These are phyloP conservation scores for Leptographium procerum DNA, from an alignment of 2,329 filamentous ascomycete species.

Conservation along the genomic window DNA sequence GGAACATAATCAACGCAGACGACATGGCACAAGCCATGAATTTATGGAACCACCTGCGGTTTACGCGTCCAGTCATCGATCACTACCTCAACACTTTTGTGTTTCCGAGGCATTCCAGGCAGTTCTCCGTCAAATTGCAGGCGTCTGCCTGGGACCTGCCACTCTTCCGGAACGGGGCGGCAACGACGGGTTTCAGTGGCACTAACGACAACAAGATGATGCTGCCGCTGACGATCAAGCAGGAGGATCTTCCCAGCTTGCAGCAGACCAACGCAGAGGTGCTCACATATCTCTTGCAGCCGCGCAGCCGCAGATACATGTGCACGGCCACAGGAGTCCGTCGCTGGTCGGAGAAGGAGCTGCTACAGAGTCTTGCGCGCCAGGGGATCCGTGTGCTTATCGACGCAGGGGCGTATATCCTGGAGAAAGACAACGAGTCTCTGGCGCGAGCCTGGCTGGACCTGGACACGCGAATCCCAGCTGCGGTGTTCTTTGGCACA, in stretches of 20 bases:
- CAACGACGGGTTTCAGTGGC: conserved; percentile 60
- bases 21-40: conserved; percentile 38
- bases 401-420: conserved; percentile 51
- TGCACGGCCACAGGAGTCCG: conserved; percentile 20
- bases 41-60: conserved; percentile 39
- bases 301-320: conserved; percentile 36
- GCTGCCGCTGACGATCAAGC: conserved; percentile 49
- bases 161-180: conserved; percentile 21
- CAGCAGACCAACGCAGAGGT: conserved; percentile 54
- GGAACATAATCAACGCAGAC: conserved; percentile 47
- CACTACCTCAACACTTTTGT: conserved; percentile 53
- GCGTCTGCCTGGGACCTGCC: conserved; percentile 60
- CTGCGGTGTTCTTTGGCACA: conserved; percentile 39
- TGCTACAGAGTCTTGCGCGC: conserved; percentile 29
- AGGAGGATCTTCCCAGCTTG: conserved; percentile 46
- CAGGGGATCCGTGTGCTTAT: conserved; percentile 42
- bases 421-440: conserved; percentile 45
- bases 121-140: conserved; percentile 52
- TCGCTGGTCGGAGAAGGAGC: conserved; percentile 30
- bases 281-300: conserved; percentile 42
- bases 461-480: conserved; percentile 29
- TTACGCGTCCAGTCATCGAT: conserved; percentile 40
- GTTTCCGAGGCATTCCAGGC: conserved; percentile 52
- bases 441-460: conserved; percentile 40
- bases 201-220: conserved; percentile 55